phyloP scores from a whole-genome alignment of 176 grass and related monocot species.

The Oryza coarctata region DNA sequence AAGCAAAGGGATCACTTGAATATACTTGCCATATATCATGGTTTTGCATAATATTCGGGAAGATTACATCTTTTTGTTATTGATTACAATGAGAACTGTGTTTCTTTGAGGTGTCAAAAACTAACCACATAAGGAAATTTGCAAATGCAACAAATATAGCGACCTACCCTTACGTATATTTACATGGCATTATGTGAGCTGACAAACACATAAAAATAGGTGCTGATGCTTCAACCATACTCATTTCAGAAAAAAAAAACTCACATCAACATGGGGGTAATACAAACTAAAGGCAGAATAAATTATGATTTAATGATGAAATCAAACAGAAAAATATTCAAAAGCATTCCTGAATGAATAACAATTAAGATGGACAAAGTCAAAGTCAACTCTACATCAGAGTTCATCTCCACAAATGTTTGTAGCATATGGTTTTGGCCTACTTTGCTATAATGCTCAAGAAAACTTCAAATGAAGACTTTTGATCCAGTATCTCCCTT shows the following conservation, averaged over 20 bases:
- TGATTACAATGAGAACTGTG: not conserved
- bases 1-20: not conserved
- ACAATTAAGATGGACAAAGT: not conserved
- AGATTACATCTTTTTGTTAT: not conserved
- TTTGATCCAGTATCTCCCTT: not conserved
- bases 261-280: not conserved
- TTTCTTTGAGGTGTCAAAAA: not conserved
- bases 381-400: conserved; percentile 17
- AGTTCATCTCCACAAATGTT: not conserved
- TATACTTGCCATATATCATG: conserved; percentile 18
- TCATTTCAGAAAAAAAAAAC: not conserved
- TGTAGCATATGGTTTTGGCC: not conserved
- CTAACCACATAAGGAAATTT: conserved; percentile 4
- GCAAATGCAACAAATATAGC: conserved; percentile 10
- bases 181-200: not conserved
- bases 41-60: not conserved
- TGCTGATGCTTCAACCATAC: not conserved
- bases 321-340: not conserved
- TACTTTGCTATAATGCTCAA: conserved; percentile 23
- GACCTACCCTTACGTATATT: not conserved
- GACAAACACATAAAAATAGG: not conserved
- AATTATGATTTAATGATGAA: not conserved
- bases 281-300: not conserved
- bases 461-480: not conserved
- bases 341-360: not conserved